Conservation (phyloP, 192 early-diverging fungal species). For the Mortierella hygrophila region DNA sequence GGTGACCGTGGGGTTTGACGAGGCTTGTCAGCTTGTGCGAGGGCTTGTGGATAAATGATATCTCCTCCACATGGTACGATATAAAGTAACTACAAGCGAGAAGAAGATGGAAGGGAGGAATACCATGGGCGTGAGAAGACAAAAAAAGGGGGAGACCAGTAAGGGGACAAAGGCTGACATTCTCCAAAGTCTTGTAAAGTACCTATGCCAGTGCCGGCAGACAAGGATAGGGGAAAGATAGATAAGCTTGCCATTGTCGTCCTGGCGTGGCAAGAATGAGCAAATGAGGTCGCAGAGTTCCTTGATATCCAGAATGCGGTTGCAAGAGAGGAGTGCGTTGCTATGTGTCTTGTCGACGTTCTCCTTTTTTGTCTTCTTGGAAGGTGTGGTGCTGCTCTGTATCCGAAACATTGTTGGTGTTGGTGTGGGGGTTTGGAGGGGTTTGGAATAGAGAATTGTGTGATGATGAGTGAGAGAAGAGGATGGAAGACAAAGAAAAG, state of each 20-base stretch:
- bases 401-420: too few relatives aligned
- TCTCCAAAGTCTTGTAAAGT: background rate
- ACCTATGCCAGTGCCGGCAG: background rate
- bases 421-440: too few relatives aligned
- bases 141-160: background rate
- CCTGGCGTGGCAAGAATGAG: background rate
- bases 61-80: background rate
- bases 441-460: too few relatives aligned
- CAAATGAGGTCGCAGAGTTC: background rate
- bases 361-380: background rate
- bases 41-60: background rate
- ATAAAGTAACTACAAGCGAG: background rate
- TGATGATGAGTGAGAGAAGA: too few relatives aligned
- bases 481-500: too few relatives aligned
- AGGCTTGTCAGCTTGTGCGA: background rate
- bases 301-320: background rate
- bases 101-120: background rate
- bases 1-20: background rate
- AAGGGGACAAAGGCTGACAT: too few relatives aligned
- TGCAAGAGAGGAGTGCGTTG: background rate
- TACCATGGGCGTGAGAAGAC: background rate
- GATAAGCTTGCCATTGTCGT: background rate
- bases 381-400: too few relatives aligned
- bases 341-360: background rate
- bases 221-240: background rate